Percentiles rank a stretch among this genome's conserved stretches.
These are phyloP conservation scores for Colletotrichum eremochloae DNA, from an alignment of 2,329 filamentous ascomycete species.

Conservation along the genomic window DNA sequence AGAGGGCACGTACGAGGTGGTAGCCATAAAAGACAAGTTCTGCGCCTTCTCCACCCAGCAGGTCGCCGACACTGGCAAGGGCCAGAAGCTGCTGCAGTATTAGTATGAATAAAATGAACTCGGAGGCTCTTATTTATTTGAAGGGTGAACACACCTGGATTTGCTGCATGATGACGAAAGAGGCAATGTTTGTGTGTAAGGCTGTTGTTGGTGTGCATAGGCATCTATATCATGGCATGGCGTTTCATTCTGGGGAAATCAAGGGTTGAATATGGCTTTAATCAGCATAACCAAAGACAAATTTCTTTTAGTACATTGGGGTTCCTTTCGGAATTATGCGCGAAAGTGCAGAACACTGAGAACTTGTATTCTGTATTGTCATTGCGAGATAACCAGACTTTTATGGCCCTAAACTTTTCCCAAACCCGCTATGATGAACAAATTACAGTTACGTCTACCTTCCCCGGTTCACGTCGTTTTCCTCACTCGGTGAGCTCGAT, in stretches of 20 bases:
- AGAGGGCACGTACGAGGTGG: conserved; percentile 97
- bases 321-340: background rate
- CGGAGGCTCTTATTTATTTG: background rate
- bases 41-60: conserved; percentile 88
- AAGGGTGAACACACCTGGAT: conserved; percentile 8
- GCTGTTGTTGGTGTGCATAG: conserved; percentile 43
- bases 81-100: conserved; percentile 52
- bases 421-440: conserved; percentile 15
- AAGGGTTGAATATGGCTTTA: conserved; percentile 40
- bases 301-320: conserved; percentile 22
- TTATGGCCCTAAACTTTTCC: conserved; percentile 3
- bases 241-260: conserved; percentile 43
- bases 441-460: background rate
- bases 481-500: conserved; percentile 64
- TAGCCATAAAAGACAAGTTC: conserved; percentile 93
- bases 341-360: background rate
- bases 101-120: conserved; percentile 33
- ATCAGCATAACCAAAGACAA: conserved; percentile 32
- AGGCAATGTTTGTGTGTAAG: conserved; percentile 32
- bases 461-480: background rate
- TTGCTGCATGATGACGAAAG: conserved; percentile 17
- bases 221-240: conserved; percentile 58
- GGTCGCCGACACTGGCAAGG: conserved; percentile 61
- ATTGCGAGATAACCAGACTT: background rate
- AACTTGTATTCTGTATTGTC: conserved; percentile 4